phyloP scores from a whole-genome alignment of 768 basidiomycete genomes.

The Lactarius psammicola region DNA sequence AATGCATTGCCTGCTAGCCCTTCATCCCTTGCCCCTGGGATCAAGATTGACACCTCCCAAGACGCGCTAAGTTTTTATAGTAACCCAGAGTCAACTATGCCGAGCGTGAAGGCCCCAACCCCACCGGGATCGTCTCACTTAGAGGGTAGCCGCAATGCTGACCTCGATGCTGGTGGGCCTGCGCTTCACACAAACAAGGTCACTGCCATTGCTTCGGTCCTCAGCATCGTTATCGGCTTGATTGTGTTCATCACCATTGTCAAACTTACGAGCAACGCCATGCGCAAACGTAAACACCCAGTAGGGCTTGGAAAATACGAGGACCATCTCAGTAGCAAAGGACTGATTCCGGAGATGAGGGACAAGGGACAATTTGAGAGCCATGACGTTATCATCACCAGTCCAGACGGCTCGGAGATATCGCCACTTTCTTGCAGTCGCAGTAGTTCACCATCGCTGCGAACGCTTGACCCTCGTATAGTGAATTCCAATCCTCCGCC shows the following conservation, averaged over 20 bases:
- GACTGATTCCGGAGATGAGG: conserved; percentile 18
- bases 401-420: conserved; percentile 26
- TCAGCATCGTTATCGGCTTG: conserved; percentile 25
- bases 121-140: neutral
- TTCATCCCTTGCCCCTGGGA: neutral
- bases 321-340: conserved; percentile 22
- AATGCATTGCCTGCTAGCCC: conserved; percentile 7
- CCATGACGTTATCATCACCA: conserved; percentile 24
- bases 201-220: conserved; percentile 20
- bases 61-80: conserved; percentile 7
- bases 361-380: conserved; percentile 17
- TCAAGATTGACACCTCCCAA: conserved; percentile 14
- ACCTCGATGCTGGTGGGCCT: conserved; percentile 4
- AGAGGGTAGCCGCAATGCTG: neutral
- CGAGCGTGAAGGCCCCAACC: conserved; percentile 1
- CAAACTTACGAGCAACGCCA: conserved; percentile 25
- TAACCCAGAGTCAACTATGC: conserved; percentile 14
- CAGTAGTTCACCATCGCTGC: conserved; percentile 15
- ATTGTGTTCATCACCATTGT: conserved; percentile 22
- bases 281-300: conserved; percentile 24
- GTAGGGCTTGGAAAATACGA: conserved; percentile 17
- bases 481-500: conserved; percentile 2
- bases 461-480: neutral
- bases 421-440: conserved; percentile 16
- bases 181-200: conserved; percentile 19